Conservation (phyloP, 2,329 filamentous ascomycete species). For the Colletotrichum camelliae region DNA sequence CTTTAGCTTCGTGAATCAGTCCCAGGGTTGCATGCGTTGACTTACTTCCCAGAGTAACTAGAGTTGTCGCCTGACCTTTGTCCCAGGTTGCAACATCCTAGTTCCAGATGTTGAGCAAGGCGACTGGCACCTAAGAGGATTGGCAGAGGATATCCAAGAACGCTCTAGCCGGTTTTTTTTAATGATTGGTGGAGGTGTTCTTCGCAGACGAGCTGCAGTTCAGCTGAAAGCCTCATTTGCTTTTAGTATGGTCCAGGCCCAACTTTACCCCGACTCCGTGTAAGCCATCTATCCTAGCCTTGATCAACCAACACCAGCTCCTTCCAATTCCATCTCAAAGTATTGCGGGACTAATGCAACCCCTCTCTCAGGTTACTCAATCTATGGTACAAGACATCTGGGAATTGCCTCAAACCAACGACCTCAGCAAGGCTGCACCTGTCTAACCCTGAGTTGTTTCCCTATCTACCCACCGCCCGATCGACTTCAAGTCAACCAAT, state of each 20-base stretch:
- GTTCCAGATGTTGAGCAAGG: neutral
- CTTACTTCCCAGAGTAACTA: neutral
- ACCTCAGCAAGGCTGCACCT: neutral
- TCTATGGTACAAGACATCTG: neutral
- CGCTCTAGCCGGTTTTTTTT: neutral
- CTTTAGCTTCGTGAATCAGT: neutral
- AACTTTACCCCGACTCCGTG: constrained; percentile 1
- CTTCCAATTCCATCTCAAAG: neutral
- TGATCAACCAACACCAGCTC: neutral
- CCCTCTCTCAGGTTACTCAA: neutral
- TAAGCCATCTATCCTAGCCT: neutral
- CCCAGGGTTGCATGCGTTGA: neutral
- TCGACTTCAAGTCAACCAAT: neutral
- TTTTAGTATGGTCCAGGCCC: neutral
- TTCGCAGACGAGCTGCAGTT: neutral
- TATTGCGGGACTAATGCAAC: neutral
- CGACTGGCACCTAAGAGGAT: neutral
- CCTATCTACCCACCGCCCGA: neutral
- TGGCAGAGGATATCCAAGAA: neutral
- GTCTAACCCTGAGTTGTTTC: neutral
- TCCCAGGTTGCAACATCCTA: neutral
- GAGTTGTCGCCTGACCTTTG: neutral
- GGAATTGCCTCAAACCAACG: neutral
- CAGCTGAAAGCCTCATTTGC: constrained; percentile 6
- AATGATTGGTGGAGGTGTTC: neutral